Conservation (phyloP, 805 yeast genomes). For the Metschnikowia drakensbergensis region DNA sequence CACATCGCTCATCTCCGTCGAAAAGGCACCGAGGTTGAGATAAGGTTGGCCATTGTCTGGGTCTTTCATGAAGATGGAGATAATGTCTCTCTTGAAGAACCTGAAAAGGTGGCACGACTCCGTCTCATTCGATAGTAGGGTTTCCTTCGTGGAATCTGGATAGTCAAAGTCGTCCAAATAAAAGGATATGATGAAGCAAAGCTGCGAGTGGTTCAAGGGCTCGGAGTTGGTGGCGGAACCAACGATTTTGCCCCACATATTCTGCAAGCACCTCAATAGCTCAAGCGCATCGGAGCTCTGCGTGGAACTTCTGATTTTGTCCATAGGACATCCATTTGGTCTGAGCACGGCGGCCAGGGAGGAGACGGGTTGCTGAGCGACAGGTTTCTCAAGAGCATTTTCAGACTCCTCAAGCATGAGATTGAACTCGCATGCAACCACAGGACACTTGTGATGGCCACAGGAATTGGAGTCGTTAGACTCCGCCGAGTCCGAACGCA, state of each 20-base stretch:
- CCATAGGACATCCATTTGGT: neutral
- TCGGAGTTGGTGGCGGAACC: conserved; percentile 19
- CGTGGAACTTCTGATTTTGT: neutral
- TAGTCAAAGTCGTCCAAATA: conserved; percentile 21
- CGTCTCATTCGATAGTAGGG: conserved; percentile 9
- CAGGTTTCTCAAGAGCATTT: neutral
- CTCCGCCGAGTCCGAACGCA: neutral
- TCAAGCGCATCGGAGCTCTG: conserved; percentile 12
- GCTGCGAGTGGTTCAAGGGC: conserved; percentile 20
- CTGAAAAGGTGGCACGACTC: conserved; percentile 24
- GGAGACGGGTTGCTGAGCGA: neutral
- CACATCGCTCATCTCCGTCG: conserved; percentile 15
- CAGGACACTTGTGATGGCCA: conserved; percentile 32
- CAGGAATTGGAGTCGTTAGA: conserved; percentile 15
- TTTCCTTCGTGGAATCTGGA: neutral
- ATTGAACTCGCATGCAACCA: conserved; percentile 38
- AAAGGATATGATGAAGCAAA: conserved; percentile 29
- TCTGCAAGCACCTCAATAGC: conserved; percentile 21
- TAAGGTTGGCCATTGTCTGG: conserved; percentile 14
- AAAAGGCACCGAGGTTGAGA: conserved; percentile 12
- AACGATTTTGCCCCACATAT: conserved; percentile 26
- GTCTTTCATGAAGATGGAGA: conserved; percentile 15
- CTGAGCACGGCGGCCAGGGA: neutral
- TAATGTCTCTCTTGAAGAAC: conserved; percentile 26
- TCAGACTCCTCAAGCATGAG: conserved; percentile 29